Conservation (phyloP, 371 early-diverging fungal species). For the Rhizopus arrhizus region DNA sequence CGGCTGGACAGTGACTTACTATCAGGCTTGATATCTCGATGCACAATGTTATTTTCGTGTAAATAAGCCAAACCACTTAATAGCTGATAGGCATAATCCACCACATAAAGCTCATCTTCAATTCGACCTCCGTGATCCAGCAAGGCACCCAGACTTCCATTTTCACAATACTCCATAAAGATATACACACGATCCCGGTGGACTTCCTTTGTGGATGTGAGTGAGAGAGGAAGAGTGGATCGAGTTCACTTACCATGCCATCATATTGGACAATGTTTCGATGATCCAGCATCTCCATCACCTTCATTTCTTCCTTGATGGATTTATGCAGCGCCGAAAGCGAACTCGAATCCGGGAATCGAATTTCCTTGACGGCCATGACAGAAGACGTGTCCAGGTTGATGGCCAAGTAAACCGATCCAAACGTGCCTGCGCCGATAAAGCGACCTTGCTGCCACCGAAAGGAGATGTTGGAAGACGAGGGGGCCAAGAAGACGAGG, state of each 20-base stretch:
- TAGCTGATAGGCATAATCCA: slow-evolving; percentile 83
- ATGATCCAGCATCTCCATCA: slow-evolving; percentile 86
- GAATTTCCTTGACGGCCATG: slow-evolving; percentile 93
- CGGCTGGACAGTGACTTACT: slow-evolving; percentile 41
- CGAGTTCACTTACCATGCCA: slow-evolving; percentile 64
- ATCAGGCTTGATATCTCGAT: slow-evolving; percentile 91
- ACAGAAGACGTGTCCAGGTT: slow-evolving; percentile 84
- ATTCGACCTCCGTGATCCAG: slow-evolving; percentile 81
- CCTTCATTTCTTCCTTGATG: slow-evolving; percentile 88
- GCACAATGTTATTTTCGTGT: slow-evolving; percentile 85
- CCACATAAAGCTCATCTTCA: slow-evolving; percentile 73
- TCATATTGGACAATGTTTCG: slow-evolving; percentile 90
- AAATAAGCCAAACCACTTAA: slow-evolving; percentile 85
- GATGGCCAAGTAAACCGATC: slow-evolving; percentile 82
- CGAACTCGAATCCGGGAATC: slow-evolving; percentile 78
- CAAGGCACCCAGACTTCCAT: slow-evolving; percentile 77
- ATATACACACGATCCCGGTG: slow-evolving; percentile 89
- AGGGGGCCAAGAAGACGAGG: slow-evolving; percentile 74
- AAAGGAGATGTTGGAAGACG: slow-evolving; percentile 73
- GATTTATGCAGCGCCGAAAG: slow-evolving; percentile 69
- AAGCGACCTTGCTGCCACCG: slow-evolving; percentile 88
- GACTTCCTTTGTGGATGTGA: slow-evolving; percentile 62
- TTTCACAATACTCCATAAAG: slow-evolving; percentile 93
- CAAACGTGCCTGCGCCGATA: slow-evolving; percentile 87
- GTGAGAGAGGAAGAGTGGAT: background rate